Conservation (phyloP, 441 rosid genomes). For the Adansonia madagascariensis region DNA sequence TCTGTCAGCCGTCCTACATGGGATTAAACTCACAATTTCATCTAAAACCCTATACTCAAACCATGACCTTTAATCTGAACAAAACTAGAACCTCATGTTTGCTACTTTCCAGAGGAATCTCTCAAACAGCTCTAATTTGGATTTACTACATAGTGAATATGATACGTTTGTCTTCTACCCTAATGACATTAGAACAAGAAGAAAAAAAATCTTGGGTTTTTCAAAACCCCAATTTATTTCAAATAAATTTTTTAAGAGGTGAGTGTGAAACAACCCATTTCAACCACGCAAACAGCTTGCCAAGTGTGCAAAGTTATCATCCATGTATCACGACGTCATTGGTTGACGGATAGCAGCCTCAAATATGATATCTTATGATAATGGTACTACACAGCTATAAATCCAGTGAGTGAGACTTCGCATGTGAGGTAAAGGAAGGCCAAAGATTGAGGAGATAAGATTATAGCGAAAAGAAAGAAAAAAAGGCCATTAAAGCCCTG, state of each 20-base stretch:
- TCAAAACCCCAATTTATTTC: not conserved
- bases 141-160: constrained; percentile 21
- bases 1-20: no score
- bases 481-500: not conserved
- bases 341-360: constrained; percentile 57
- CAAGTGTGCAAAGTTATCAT: constrained; percentile 50
- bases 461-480: not conserved
- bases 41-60: no score
- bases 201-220: constrained; percentile 35
- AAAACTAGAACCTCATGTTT: no score
- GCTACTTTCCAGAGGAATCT: no score
- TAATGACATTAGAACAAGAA: not conserved
- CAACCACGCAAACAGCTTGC: constrained; percentile 43
- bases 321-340: constrained; percentile 55
- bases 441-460: constrained; percentile 46
- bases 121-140: not conserved
- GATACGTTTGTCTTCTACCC: constrained; percentile 38
- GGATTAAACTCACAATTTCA: no score
- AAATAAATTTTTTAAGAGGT: constrained; percentile 35
- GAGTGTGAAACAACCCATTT: constrained; percentile 46
- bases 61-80: no score
- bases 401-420: constrained; percentile 38
- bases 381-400: constrained; percentile 41
- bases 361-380: constrained; percentile 59
- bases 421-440: constrained; percentile 51